A percentile compares a stretch with the other conserved stretches of the same genome.
Conservation (phyloP, 1,139 yeast species). For the Suhomyces bolitotheri region DNA sequence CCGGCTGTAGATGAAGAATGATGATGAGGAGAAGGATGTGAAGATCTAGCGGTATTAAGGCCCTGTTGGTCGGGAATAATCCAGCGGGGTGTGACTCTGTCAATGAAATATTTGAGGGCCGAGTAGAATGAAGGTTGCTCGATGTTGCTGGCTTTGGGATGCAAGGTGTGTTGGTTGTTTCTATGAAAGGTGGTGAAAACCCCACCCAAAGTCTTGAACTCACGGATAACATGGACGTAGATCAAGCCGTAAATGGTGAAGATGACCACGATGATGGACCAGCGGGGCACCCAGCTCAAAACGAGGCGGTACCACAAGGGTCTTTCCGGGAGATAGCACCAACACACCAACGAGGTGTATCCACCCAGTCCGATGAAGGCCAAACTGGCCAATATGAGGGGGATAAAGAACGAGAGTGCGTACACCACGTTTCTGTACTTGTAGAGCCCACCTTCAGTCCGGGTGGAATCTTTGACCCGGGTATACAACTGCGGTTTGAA, state of each 20-base stretch:
- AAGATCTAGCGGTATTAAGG: background rate
- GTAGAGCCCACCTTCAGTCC: conserved; percentile 76
- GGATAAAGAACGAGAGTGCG: conserved; percentile 57
- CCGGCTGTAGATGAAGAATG: conserved; percentile 4
- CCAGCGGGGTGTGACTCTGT: conserved; percentile 32
- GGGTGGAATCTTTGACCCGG: conserved; percentile 43
- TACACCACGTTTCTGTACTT: conserved; percentile 60
- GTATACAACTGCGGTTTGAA: conserved; percentile 57
- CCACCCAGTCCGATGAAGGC: conserved; percentile 63
- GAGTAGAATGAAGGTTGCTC: conserved; percentile 40
- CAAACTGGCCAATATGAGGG: conserved; percentile 68
- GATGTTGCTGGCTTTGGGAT: conserved; percentile 13
- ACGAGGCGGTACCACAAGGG: conserved; percentile 78
- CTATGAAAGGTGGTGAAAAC: conserved; percentile 39
- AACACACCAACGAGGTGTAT: conserved; percentile 63
- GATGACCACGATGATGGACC: conserved; percentile 62
- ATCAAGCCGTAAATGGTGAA: conserved; percentile 67
- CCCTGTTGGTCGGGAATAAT: conserved; percentile 27
- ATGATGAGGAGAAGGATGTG: conserved; percentile 1
- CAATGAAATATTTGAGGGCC: conserved; percentile 35
- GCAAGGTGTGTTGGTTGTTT: conserved; percentile 6
- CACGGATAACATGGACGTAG: conserved; percentile 69
- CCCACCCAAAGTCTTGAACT: conserved; percentile 55
- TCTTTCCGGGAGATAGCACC: conserved; percentile 77
- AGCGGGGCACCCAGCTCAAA: conserved; percentile 83